Percentiles rank a stretch among this genome's conserved stretches.
phyloP scores from a whole-genome alignment of 1,284 basidiomycete species.

The Apiotrichum gracile region DNA sequence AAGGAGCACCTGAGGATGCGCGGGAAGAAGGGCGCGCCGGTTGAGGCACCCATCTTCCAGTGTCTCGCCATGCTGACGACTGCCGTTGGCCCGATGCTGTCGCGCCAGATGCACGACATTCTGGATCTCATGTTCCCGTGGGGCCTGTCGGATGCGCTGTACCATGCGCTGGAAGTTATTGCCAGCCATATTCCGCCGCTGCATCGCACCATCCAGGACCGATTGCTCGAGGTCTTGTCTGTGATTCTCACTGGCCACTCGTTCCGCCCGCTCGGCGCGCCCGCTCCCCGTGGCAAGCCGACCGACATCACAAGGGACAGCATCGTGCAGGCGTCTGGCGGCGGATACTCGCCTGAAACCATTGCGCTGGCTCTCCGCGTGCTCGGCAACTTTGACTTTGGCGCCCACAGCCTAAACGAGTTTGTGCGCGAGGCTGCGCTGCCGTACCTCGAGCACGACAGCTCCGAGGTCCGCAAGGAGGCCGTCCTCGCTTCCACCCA shows the following conservation, averaged over 20 bases:
- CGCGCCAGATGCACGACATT: slow-evolving; percentile 91
- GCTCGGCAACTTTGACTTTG: slow-evolving; percentile 91
- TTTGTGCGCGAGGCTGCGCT: slow-evolving; percentile 90
- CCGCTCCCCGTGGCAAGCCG: slow-evolving; percentile 35
- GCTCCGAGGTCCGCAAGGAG: slow-evolving; percentile 78
- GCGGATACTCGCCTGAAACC: slow-evolving; percentile 61
- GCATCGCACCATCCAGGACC: slow-evolving; percentile 87
- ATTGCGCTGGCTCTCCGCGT: slow-evolving; percentile 82
- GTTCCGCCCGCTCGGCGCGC: slow-evolving; percentile 78
- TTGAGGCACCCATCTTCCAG: slow-evolving; percentile 95
- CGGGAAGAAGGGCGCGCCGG: slow-evolving; percentile 87
- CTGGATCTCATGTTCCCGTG: slow-evolving; percentile 95
- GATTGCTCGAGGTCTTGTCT: slow-evolving; percentile 76
- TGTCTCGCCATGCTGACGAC: slow-evolving; percentile 94
- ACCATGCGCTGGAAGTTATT: slow-evolving; percentile 78
- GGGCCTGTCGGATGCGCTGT: slow-evolving; percentile 83
- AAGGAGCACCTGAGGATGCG: slow-evolving; percentile 78
- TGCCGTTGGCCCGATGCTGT: slow-evolving; percentile 92
- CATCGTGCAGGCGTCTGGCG: slow-evolving; percentile 43
- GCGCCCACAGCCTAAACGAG: slow-evolving; percentile 89
- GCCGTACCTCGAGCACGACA: slow-evolving; percentile 91
- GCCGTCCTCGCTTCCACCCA: slow-evolving; percentile 90
- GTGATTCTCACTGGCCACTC: slow-evolving; percentile 71
- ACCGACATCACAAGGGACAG: slow-evolving; percentile 56
- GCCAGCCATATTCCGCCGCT: slow-evolving; percentile 85